Evolutionary conservation across 192 early-diverging fungal species (phyloP), one percentile per base, ranked within the genome.

Genomic region (Umbelopsis sp.): DNA sequence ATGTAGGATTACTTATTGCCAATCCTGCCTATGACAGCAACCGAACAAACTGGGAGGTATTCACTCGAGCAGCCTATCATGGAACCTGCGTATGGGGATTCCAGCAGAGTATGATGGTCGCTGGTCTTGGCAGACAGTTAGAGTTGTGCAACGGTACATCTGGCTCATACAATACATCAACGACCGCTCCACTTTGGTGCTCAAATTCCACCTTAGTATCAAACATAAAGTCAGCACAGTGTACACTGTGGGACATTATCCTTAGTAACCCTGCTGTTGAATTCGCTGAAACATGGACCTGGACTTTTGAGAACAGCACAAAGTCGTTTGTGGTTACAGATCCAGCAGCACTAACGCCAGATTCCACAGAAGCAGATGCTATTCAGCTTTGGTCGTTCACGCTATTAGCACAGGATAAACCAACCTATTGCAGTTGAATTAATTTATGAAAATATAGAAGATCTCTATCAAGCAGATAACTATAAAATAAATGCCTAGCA

Each of bases 371-470:
- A 66, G 46, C 45, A 21, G 65, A 66, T 46, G 65, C 65, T n/a
- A 48, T 66, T 66, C 65, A 66, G 46, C 20, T 66, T 18, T 66
- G 65, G 65, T 47, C 45, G 6, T 66, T 66, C 8, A 66, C 65
- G 11, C 25, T 66, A 20, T 66, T 66, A 41, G 41, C 65, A 21
- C 22, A 20, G 45, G 46, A 66, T 22, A 46, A 46, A 41, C 65
- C 65, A 6, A 4, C 33, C 2, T 61, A 61, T 12, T 61, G 55
- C 30, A 61, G 23, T 3, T 61, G 13, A 35, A 1, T 33, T 27
- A 35, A 37, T 37, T 6, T 33, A 16, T 37, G 30, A n/a, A 4
- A 30, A 30, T n/a, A 30, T 30, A 30, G n/a, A 30, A 30, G 27
- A 30, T 30, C 1, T 30, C 3, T 30, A 30, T 30, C 27, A 41